These are phyloP conservation scores for Aphanocladium album DNA, from an alignment of 2,329 filamentous ascomycete species.

Conservation along the genomic window DNA sequence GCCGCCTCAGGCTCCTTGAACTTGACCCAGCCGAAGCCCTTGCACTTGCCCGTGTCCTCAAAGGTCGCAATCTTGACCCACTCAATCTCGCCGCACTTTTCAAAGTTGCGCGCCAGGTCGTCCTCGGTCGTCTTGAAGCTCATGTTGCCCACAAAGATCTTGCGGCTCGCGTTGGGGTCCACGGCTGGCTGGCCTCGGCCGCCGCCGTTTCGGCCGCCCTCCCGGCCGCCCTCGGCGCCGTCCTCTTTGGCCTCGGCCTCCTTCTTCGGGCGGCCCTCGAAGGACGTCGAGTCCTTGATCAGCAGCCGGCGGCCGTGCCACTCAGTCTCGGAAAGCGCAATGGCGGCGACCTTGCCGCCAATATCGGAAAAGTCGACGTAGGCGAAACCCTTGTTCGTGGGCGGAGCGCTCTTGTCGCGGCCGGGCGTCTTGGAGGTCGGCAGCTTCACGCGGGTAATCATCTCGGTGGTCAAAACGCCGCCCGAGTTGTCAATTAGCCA, in stretches of 20 bases:
- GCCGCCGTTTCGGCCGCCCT: constrained; percentile 11
- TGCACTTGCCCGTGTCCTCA: constrained; percentile 95
- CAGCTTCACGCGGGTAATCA: constrained; percentile 81
- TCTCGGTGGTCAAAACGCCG: constrained; percentile 58
- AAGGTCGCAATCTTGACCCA: constrained; percentile 90
- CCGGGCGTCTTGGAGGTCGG: constrained; percentile 55
- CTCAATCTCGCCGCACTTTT: constrained; percentile 75
- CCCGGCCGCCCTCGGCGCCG: constrained; percentile 21
- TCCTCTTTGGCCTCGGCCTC: constrained; percentile 33
- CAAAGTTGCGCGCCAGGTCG: constrained; percentile 73
- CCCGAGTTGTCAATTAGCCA: constrained; percentile 74
- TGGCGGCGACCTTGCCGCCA: constrained; percentile 66
- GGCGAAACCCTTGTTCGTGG: constrained; percentile 84
- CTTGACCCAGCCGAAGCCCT: constrained; percentile 93
- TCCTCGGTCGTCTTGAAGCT: constrained; percentile 79
- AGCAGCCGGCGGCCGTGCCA: constrained; percentile 72
- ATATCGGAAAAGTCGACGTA: constrained; percentile 85
- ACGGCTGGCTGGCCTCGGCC: too few species aligned
- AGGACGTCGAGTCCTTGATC: constrained; percentile 89
- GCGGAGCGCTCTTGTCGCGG: constrained; percentile 27
- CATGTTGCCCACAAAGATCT: constrained; percentile 89
- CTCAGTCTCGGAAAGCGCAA: constrained; percentile 80
- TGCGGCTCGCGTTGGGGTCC: constrained; percentile 62
- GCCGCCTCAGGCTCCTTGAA: constrained; percentile 77
- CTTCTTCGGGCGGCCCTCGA: constrained; percentile 81